Percentiles rank a stretch among this genome's conserved stretches.
Conservation (phyloP, 805 yeast genomes). For the Isabelozyma gotoi region DNA sequence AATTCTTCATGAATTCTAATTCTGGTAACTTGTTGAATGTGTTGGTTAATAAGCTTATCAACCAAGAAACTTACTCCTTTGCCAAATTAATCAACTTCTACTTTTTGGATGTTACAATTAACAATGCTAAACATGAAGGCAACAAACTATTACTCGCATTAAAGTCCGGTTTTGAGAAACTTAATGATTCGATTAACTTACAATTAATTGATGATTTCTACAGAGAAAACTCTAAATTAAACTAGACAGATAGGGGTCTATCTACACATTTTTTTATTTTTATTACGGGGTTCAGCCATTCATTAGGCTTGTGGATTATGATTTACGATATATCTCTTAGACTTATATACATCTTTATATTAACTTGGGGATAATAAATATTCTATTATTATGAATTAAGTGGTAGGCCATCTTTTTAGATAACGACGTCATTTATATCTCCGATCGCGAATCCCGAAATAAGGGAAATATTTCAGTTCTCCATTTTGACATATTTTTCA, state of each 20-base stretch:
- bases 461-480: background rate
- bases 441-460: background rate
- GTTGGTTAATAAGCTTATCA: conserved; percentile 24
- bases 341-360: background rate
- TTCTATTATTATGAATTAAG: background rate
- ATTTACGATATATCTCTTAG: background rate
- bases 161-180: conserved; percentile 18
- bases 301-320: background rate
- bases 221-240: background rate
- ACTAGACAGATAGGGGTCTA: background rate
- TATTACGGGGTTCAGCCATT: background rate
- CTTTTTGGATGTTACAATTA: conserved; percentile 25
- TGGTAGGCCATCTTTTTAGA: too few relatives aligned
- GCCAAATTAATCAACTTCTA: conserved; percentile 27
- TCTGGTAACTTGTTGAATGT: conserved; percentile 23
- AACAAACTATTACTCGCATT: conserved; percentile 18
- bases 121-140: conserved; percentile 15
- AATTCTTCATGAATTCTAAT: conserved; percentile 21
- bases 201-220: conserved; percentile 9
- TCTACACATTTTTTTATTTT: background rate
- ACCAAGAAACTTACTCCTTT: conserved; percentile 7
- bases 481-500: background rate
- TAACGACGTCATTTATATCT: background rate
- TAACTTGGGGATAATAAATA: background rate
- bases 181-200: conserved; percentile 24